phyloP scores from a whole-genome alignment of 179 eudicot genomes.

The Nepenthes alata region DNA sequence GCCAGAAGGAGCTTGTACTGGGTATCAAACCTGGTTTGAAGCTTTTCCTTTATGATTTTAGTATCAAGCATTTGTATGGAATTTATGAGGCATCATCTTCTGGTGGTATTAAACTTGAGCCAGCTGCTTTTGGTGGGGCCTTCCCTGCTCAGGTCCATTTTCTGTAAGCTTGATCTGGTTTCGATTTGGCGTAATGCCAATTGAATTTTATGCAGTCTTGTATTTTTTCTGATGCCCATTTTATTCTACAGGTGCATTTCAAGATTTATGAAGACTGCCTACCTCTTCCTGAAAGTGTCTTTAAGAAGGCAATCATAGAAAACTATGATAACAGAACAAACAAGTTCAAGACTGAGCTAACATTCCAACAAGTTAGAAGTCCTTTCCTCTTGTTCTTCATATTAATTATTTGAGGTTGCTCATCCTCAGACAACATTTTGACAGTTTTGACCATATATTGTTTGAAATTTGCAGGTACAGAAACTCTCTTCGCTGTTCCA shows the following conservation, averaged over 20 bases:
- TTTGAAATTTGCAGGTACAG: slow-evolving; percentile 41
- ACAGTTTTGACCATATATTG: slow-evolving; percentile 1
- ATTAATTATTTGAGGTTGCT: neutral
- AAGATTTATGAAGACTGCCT: slow-evolving; percentile 43
- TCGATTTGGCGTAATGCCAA: neutral
- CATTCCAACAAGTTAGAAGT: slow-evolving; percentile 42
- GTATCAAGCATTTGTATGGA: slow-evolving; percentile 66
- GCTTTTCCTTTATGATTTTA: slow-evolving; percentile 80
- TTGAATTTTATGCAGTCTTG: neutral
- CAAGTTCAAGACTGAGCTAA: slow-evolving; percentile 62
- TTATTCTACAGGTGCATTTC: slow-evolving; percentile 58
- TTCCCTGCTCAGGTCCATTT: slow-evolving; percentile 79
- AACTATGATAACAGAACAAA: slow-evolving; percentile 44
- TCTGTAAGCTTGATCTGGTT: neutral
- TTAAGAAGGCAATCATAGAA: slow-evolving; percentile 61
- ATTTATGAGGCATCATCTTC: slow-evolving; percentile 58
- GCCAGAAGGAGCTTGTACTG: slow-evolving; percentile 49
- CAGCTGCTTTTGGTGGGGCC: slow-evolving; percentile 71
- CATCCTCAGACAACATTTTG: neutral
- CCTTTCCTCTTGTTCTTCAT: neutral
- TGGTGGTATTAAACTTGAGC: slow-evolving; percentile 83
- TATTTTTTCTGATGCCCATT: neutral
- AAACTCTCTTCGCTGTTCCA: slow-evolving; percentile 37
- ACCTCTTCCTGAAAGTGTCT: slow-evolving; percentile 59
- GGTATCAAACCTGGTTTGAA: slow-evolving; percentile 58